Base-by-base conservation (phyloP, 192 early-diverging fungal species). In the Coemansia sp. region DNA sequence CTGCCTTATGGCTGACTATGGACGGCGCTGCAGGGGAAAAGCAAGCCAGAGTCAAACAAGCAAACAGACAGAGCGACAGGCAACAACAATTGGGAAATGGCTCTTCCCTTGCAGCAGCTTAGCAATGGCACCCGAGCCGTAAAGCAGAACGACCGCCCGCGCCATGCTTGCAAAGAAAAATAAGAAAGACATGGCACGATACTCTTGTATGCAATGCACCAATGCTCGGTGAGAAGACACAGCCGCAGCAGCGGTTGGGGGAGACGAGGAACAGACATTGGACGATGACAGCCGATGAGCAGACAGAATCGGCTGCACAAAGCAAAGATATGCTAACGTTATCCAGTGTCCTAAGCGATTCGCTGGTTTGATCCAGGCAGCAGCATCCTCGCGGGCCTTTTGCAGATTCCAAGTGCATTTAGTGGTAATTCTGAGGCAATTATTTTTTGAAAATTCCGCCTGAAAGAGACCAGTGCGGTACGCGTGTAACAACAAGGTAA, bases 1-100 rank as follows among this genome's bases (percentile, higher is more conserved):
- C 57, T 58, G 22, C 40, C 21, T 22, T 58, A 44, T 11, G 21
- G 57, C 22, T 58, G 20, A 58, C 38, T 58, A 58, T 58, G 38
- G 38, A 52, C 9, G 23, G 11, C 8, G 20, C 50, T 52, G 50
- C 50, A 52, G 2, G 47, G 19, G 19, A 48, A 48, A 20, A 20
- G 7, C 20, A 8, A 52, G 50, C 7, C 20, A 52, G 50, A 52
- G 49, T 50, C 50, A 52, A 19, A 22, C 19, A 48, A 20, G n/a
- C 19, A 20, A n/a, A 48, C 4, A 20, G 19, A n/a, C 17, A 48
- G 47, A 4, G 47, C 47, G 19, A 8, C 15, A 9, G 19, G 47
- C 47, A 20, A 23, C 50, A 26, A 52, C 50, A 52, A 52, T 52
- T 23, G 50, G 5, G 22, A 8, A 48, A 26, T 22, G 50, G 8